phyloP scores from a whole-genome alignment of 495 filamentous ascomycete species.

The Penicillium coffeae region DNA sequence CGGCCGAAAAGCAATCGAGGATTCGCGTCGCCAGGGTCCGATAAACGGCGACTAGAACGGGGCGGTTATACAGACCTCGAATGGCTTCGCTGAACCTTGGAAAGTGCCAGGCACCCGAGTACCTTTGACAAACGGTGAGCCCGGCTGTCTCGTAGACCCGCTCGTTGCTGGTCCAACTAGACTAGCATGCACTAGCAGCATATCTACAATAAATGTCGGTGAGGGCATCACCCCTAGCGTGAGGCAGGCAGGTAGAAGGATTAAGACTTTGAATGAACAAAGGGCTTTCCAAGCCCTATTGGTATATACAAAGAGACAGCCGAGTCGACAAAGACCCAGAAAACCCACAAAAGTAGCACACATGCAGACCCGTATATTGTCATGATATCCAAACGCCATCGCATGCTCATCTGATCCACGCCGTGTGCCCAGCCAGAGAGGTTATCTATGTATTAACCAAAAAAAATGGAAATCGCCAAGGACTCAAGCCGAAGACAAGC shows the following conservation, averaged over 20 bases:
- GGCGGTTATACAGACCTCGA: too few species aligned
- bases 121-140: too few species aligned
- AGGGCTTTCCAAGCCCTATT: not conserved
- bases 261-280: not conserved
- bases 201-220: not conserved
- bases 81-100: too few species aligned
- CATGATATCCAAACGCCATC: conserved; percentile 4
- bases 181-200: not conserved
- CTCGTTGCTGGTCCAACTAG: not conserved
- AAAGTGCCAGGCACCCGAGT: too few species aligned
- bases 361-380: conserved; percentile 7
- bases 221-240: not conserved
- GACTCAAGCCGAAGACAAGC: not conserved
- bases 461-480: not conserved
- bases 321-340: not conserved
- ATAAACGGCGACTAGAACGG: too few species aligned
- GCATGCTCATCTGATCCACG: conserved; percentile 6
- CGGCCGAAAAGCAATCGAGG: too few species aligned
- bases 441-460: not conserved
- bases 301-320: not conserved
- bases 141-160: too few species aligned
- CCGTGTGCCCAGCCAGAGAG: not conserved
- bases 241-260: not conserved
- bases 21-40: too few species aligned
- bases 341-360: not conserved